Percentiles rank a stretch among this genome's conserved stretches.
Evolutionary conservation across 2,329 filamentous ascomycete species (phyloP).

Genomic region (Rasamsonia emersonii): DNA sequence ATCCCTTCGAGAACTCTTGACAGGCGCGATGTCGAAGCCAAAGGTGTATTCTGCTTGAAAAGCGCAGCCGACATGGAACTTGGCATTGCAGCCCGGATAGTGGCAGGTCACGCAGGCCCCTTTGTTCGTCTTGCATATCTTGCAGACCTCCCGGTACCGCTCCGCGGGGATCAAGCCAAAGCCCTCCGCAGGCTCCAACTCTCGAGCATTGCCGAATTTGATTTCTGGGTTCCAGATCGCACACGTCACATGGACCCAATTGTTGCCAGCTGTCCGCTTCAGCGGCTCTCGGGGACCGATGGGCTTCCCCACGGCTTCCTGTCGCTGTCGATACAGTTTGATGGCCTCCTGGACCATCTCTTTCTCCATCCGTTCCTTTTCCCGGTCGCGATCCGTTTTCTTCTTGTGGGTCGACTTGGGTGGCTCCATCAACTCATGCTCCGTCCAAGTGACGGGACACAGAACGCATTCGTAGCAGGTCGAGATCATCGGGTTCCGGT

Average conservation of each 20-base stretch:
- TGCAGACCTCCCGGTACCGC: constrained; percentile 70
- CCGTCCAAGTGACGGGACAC: constrained; percentile 73
- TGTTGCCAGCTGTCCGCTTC: constrained; percentile 91
- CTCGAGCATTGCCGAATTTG: constrained; percentile 78
- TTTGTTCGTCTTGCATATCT: constrained; percentile 64
- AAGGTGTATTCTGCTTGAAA: constrained; percentile 73
- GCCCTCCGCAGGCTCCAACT: constrained; percentile 79
- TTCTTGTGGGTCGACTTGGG: constrained; percentile 73
- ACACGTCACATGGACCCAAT: constrained; percentile 95
- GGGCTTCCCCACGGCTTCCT: constrained; percentile 76
- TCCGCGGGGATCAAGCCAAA: constrained; percentile 70
- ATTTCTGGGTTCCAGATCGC: constrained; percentile 88
- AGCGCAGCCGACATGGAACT: constrained; percentile 84
- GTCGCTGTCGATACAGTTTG: constrained; percentile 73
- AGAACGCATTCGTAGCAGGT: constrained; percentile 90
- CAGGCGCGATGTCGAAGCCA: constrained; percentile 81
- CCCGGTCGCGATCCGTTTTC: constrained; percentile 84
- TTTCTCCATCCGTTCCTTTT: constrained; percentile 77
- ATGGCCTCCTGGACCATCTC: constrained; percentile 72
- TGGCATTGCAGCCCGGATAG: constrained; percentile 41
- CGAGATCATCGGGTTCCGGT: constrained; percentile 85
- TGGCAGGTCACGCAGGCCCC: constrained; percentile 81
- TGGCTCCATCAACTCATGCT: constrained; percentile 75
- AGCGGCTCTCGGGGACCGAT: constrained; percentile 78
- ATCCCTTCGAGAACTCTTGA: constrained; percentile 82